Evolutionary conservation across 495 filamentous ascomycete species (phyloP), one percentile per base, ranked within the genome.

Genomic region (Aspergillus haitiensis): DNA sequence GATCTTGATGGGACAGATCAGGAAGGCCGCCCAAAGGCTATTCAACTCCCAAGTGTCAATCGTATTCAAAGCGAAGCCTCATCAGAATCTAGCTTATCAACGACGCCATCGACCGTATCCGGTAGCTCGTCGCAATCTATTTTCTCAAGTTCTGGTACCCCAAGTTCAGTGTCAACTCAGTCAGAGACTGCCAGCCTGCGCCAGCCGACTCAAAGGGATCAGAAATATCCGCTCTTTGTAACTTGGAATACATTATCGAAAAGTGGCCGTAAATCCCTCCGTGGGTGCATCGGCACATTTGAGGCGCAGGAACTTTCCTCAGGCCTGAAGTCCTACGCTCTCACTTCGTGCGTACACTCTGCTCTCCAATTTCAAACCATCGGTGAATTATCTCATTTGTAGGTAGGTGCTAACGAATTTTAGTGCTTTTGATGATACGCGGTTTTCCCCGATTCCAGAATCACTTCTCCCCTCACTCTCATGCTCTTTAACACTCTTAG

Each of bases 271-370:
- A 87, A 85, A 63, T 84, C 81, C 36, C 81, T 98, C 13, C 89
- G 94, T 48, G 94, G 94, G 34, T 98, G 94, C 80, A 98, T 98
- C 66, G 94, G 94, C 62, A 98, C 94, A 0, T 98, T 98, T 68
- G 92, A 94, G 58, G 70, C 85, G 6, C 88, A 92, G 67, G 81
- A 86, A 27, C 83, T 98, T 8, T 78, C 83, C 21, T 66, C 80
- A 5, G 94, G 92, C 2, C 76, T 98, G 33, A 80, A 83, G 37
- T 85, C 80, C 45, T 98, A 97, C 75, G 89, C 94, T 46, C 77
- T 96, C 49, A 96, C 89, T 56, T 91, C 92, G 79, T 91, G 77
- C 63, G 85, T 81, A 60, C 39, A 45, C 33, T 27, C 54, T 33
- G 15, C n/a, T 40, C 13, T 44, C 13, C 9, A 7, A 40, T 33